phyloP scores from a whole-genome alignment of 2,329 filamentous ascomycete species.

The Botryotinia calthae region DNA sequence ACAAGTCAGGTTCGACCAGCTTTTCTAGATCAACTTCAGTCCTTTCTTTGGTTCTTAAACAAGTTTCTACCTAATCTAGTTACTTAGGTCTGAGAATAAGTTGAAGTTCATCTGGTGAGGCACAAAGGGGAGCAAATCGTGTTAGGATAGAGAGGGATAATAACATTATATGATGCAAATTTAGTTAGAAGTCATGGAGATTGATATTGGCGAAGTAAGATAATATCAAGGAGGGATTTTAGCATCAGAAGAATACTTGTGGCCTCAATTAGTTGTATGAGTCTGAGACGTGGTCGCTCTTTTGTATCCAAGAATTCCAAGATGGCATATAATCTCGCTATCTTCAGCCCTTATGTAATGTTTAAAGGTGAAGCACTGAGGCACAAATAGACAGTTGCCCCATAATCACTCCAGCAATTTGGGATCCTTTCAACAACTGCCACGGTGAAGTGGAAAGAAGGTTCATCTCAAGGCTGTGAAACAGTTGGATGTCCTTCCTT shows the following conservation, averaged over 20 bases:
- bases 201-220: not conserved
- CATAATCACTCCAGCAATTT: not conserved
- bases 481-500: not conserved
- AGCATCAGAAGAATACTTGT: not conserved
- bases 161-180: not conserved
- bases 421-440: not conserved
- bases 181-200: not conserved
- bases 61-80: not conserved
- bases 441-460: not conserved
- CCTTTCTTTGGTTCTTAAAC: not conserved
- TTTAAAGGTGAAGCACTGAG: not conserved
- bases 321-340: not conserved
- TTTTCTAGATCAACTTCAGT: not conserved
- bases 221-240: not conserved
- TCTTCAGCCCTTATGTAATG: not conserved
- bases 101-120: not conserved
- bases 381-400: rapidly evolving
- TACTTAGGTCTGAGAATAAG: not conserved
- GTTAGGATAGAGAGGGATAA: not conserved
- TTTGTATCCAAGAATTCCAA: not conserved
- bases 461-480: not conserved
- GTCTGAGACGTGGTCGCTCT: not conserved
- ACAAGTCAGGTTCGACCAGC: not conserved
- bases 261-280: not conserved
- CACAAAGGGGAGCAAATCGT: not conserved